A percentile compares a stretch with the other conserved stretches of the same genome.
phyloP scores from a whole-genome alignment of 345 rosid genomes.

The Rhodamnia rubescens region DNA sequence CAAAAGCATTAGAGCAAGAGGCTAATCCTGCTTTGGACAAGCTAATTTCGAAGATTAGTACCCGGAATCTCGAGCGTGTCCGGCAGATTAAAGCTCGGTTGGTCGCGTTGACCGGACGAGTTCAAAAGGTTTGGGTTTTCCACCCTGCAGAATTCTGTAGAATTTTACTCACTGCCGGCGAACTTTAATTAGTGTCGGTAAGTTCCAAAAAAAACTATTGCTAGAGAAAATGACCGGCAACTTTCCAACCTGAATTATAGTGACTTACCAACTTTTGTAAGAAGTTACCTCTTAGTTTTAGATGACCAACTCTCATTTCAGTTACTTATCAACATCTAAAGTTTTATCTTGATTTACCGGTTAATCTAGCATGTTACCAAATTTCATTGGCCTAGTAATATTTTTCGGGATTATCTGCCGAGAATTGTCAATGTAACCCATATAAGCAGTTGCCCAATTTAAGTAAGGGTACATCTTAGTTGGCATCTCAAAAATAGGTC shows the following conservation, averaged over 20 bases:
- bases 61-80: slow-evolving; percentile 53
- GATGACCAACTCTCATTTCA: neutral
- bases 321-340: neutral
- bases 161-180: neutral
- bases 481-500: too few species aligned
- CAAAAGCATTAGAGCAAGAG: slow-evolving; percentile 50
- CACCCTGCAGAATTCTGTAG: neutral
- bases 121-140: slow-evolving; percentile 41
- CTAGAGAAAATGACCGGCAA: neutral
- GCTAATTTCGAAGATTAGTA: slow-evolving; percentile 55
- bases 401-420: neutral
- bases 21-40: slow-evolving; percentile 60
- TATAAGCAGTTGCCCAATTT: neutral
- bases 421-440: neutral
- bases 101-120: slow-evolving; percentile 57
- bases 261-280: neutral
- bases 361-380: neutral
- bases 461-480: too few species aligned
- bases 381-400: neutral
- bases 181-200: neutral
- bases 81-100: slow-evolving; percentile 57
- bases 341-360: neutral
- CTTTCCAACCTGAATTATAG: too few species aligned
- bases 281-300: too few species aligned
- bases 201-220: neutral